These are phyloP conservation scores for Irpex sp. DNA, from an alignment of 1,284 basidiomycete species.

Conservation along the genomic window DNA sequence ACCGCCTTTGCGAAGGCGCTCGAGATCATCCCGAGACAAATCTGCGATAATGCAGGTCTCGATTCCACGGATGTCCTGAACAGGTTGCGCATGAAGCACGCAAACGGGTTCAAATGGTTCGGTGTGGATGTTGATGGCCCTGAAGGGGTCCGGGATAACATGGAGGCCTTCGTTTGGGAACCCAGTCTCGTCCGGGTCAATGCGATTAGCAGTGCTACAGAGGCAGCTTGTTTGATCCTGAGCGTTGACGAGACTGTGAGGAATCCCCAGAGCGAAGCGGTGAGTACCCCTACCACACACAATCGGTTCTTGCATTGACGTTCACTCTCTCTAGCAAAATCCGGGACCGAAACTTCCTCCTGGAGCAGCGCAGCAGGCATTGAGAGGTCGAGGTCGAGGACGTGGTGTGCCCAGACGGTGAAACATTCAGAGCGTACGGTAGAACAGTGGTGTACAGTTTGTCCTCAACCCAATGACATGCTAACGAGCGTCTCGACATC, in stretches of 20 bases:
- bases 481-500: slow-evolving; percentile 12
- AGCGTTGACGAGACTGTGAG: slow-evolving; percentile 94
- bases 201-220: slow-evolving; percentile 90
- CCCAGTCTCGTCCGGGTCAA: slow-evolving; percentile 94
- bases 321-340: slow-evolving; percentile 39
- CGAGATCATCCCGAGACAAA: slow-evolving; percentile 96
- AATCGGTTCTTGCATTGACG: slow-evolving; percentile 4
- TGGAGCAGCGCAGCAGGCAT: slow-evolving; percentile 75
- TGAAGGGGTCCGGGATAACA: slow-evolving; percentile 90
- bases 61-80: slow-evolving; percentile 98
- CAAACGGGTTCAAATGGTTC: slow-evolving; percentile 82
- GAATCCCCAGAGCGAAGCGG: slow-evolving; percentile 88
- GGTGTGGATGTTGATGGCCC: slow-evolving; percentile 92
- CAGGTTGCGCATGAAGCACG: slow-evolving; percentile 96
- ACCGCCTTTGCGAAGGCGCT: slow-evolving; percentile 96
- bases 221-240: slow-evolving; percentile 93
- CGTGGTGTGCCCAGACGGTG: slow-evolving; percentile 53
- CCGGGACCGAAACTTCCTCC: slow-evolving; percentile 81
- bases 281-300: slow-evolving; percentile 31
- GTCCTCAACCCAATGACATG: slow-evolving; percentile 9
- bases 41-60: slow-evolving; percentile 97
- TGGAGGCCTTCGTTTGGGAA: slow-evolving; percentile 98
- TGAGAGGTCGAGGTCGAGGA: slow-evolving; percentile 80
- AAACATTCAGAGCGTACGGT: slow-evolving; percentile 14
- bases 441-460: slow-evolving; percentile 14